phyloP scores from a whole-genome alignment of 148 eudicot species.

The Camellia japonica region DNA sequence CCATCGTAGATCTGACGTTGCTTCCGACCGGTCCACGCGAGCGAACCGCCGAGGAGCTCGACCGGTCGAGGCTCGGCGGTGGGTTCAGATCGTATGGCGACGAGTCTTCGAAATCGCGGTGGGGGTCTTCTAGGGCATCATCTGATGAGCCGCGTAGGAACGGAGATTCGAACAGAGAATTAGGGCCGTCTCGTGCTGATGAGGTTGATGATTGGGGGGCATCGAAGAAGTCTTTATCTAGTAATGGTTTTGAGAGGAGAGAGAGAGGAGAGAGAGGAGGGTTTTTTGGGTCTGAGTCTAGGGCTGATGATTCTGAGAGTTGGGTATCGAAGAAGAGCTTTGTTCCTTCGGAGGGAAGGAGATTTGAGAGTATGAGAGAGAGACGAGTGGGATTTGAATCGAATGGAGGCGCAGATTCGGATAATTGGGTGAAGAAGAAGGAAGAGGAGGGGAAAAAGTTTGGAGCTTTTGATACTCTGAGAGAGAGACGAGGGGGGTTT shows the following conservation, averaged over 20 bases:
- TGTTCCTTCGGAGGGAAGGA: conserved; percentile 43
- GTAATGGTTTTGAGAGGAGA: conserved; percentile 35
- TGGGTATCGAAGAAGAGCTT: conserved; percentile 80
- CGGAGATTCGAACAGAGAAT: conserved; percentile 26
- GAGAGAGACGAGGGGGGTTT: conserved; percentile 54
- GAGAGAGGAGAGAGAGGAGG: conserved; percentile 74
- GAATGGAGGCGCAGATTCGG: conserved; percentile 43
- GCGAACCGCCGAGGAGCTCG: conserved; percentile 79
- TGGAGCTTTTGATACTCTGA: conserved; percentile 42
- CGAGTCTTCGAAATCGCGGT: conserved; percentile 25
- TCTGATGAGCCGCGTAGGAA: conserved; percentile 32
- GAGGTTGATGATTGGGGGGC: conserved; percentile 91
- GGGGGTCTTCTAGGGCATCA: conserved; percentile 42
- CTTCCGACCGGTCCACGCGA: conserved; percentile 91
- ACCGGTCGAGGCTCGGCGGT: conserved; percentile 52
- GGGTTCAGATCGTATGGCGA: conserved; percentile 56
- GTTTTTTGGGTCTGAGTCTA: conserved; percentile 56
- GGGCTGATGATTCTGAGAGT: conserved; percentile 82
- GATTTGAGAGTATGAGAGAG: conserved; percentile 33
- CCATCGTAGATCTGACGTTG: conserved; percentile 38
- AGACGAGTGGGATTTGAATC: conserved; percentile 82
- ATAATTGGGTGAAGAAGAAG: conserved; percentile 54
- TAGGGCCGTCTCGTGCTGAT: conserved; percentile 72
- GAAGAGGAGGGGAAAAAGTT: conserved; percentile 39
- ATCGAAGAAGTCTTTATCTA: conserved; percentile 40